A percentile compares a stretch with the other conserved stretches of the same genome.
Evolutionary conservation across 2,329 filamentous ascomycete species (phyloP).

Genomic region (Rhexocercosporidium sp.): DNA sequence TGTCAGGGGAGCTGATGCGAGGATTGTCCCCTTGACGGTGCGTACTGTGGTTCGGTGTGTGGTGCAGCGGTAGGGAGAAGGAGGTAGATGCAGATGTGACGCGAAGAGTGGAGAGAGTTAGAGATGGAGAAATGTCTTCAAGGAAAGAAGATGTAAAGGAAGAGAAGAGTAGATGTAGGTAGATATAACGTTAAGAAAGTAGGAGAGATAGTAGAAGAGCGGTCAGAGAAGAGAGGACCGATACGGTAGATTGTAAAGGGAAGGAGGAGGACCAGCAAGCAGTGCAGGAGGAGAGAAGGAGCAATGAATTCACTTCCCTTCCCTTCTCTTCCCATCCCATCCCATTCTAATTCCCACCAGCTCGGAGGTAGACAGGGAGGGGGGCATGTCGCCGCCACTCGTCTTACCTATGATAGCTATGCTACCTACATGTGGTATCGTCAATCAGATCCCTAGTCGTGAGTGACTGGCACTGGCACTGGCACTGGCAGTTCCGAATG

Average conservation of each 20-base stretch:
- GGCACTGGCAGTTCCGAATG: not conserved
- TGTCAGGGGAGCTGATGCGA: not conserved
- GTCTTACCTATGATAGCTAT: not conserved
- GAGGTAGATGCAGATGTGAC: not conserved
- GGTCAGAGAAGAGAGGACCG: constrained; percentile 10
- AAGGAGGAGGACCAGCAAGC: too few relatives aligned
- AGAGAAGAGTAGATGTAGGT: too few relatives aligned
- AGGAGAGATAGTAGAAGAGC: constrained; percentile 4
- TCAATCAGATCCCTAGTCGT: not conserved
- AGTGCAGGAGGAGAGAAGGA: not conserved
- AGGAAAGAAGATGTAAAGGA: not conserved
- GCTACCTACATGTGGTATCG: not conserved
- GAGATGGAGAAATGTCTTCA: not conserved
- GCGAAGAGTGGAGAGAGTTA: not conserved
- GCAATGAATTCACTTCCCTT: not conserved
- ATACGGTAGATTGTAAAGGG: not conserved
- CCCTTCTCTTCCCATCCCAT: too few relatives aligned
- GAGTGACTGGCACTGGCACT: too few relatives aligned
- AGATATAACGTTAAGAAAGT: not conserved
- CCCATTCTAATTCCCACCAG: too few relatives aligned
- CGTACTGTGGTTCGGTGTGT: not conserved
- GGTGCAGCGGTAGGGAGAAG: not conserved
- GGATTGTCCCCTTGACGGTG: not conserved
- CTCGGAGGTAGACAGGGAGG: too few relatives aligned
- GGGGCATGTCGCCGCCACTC: not conserved